Percentiles rank a stretch among this genome's conserved stretches.
These are phyloP conservation scores for Helicostylum pulchrum DNA, from an alignment of 192 early-diverging fungal genomes.

Conservation along the genomic window DNA sequence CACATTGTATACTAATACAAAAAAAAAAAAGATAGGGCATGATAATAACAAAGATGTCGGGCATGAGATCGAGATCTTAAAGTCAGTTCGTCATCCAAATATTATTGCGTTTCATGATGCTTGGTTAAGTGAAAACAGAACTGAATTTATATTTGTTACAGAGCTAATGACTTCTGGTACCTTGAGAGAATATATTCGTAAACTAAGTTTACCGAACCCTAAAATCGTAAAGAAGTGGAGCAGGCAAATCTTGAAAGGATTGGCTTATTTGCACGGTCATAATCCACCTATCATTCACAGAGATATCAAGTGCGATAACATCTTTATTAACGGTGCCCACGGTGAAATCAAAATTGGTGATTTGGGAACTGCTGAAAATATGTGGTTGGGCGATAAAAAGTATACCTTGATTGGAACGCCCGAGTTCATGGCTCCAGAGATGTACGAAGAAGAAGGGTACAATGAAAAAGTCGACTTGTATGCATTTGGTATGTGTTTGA, in stretches of 20 bases:
- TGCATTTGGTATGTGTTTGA: slow-evolving; percentile 83
- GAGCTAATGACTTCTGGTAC: slow-evolving; percentile 90
- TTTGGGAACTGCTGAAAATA: slow-evolving; percentile 74
- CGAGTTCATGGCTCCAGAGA: slow-evolving; percentile 90
- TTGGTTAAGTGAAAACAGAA: slow-evolving; percentile 55
- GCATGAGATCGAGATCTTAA: slow-evolving; percentile 64
- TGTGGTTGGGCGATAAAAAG: slow-evolving; percentile 77
- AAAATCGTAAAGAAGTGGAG: slow-evolving; percentile 79
- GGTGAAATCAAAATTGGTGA: slow-evolving; percentile 89
- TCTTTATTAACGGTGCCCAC: slow-evolving; percentile 88
- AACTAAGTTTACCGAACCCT: slow-evolving; percentile 67
- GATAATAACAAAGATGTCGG: slow-evolving; percentile 37
- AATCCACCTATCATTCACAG: slow-evolving; percentile 83
- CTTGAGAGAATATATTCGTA: slow-evolving; percentile 71
- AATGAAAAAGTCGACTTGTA: slow-evolving; percentile 88
- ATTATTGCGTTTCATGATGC: slow-evolving; percentile 76
- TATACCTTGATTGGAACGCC: slow-evolving; percentile 79
- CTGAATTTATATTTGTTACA: slow-evolving; percentile 77
- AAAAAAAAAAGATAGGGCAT: slow-evolving; percentile 19
- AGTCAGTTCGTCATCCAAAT: slow-evolving; percentile 74
- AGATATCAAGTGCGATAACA: slow-evolving; percentile 73
- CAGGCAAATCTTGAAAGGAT: slow-evolving; percentile 74
- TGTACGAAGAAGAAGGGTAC: slow-evolving; percentile 83
- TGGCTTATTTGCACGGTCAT: slow-evolving; percentile 75
- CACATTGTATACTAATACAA: too few relatives aligned